Base-by-base conservation (phyloP, 345 rosid genomes). In the Linum tenue region DNA sequence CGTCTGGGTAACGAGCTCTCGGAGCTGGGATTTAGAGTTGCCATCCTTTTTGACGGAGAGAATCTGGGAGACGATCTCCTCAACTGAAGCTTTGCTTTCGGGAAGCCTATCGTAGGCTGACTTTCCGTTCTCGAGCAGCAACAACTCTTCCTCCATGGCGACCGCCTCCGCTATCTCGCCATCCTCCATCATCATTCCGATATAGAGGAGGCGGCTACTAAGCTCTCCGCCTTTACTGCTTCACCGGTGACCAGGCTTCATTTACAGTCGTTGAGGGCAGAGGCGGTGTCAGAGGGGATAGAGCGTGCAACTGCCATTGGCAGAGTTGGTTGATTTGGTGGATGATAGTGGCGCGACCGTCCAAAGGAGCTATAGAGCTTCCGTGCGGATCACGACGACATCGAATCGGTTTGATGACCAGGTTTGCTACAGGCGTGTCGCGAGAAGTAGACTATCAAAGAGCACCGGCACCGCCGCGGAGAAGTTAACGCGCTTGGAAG, bases 101-200 rank as follows among this genome's bases (percentile, higher is more conserved):
- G n/a, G n/a, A n/a, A 94, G 88, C 68, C 78, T 65, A 50, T 90
- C 95, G 56, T 78, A 80, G 22, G 92, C 73, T 0, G 86, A 86
- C 62, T 80, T 90, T 63, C 37, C 79, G 5, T 68, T 63, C 72
- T 76, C 73, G 1, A 63, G 64, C 55, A 79, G 76, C 6, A 75
- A 67, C 0, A 59, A 36, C 4, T 78, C 80, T 5, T 68, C 82
- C 41, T 83, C 82, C 66, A 79, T 75, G 59, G 76, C 72, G 76
- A 86, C 88, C 67, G 84, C 96, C 31, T 75, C 78, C 55, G 86
- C 97, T 64, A 88, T 94, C 80, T 89, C 94, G 68, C 91, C 97
- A 86, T 90, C 99, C 71, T 85, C 97, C 99, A 94, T 90, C 40
- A 17, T 22, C 12, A 9, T 10, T 37, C 8, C 38, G 16, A 48